phyloP scores from a whole-genome alignment of 2,329 filamentous ascomycete species.

The Pyrenophora tritici-repentis region DNA sequence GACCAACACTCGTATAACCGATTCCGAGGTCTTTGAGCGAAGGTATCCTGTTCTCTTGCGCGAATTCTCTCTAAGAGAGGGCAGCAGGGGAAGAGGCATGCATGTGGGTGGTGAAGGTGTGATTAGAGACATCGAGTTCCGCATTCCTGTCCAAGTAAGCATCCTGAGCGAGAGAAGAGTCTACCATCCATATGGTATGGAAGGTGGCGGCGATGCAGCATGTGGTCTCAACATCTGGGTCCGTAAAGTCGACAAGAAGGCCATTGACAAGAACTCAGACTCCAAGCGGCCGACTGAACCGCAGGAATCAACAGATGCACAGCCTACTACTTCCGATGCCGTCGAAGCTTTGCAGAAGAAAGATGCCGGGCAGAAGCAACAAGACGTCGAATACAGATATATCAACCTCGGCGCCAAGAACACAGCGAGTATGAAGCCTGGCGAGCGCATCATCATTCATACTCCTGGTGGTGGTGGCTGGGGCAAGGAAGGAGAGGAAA shows the following conservation, averaged over 20 bases:
- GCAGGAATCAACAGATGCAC: slow-evolving; percentile 1
- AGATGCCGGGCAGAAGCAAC: slow-evolving; percentile 38
- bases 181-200: slow-evolving; percentile 78
- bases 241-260: slow-evolving; percentile 60
- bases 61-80: slow-evolving; percentile 68
- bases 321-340: slow-evolving; percentile 57
- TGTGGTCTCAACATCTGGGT: slow-evolving; percentile 90
- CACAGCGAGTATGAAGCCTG: slow-evolving; percentile 74
- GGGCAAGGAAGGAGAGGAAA: slow-evolving; percentile 66
- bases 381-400: slow-evolving; percentile 61
- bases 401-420: slow-evolving; percentile 82
- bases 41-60: slow-evolving; percentile 75
- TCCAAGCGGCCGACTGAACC: slow-evolving; percentile 26
- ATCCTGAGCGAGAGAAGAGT: slow-evolving; percentile 80
- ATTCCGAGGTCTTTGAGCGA: slow-evolving; percentile 78
- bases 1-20: slow-evolving; percentile 85
- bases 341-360: slow-evolving; percentile 30
- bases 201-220: slow-evolving; percentile 77
- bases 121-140: slow-evolving; percentile 79
- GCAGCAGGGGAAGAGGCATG: slow-evolving; percentile 67
- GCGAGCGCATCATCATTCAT: slow-evolving; percentile 76
- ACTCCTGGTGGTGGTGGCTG: slow-evolving; percentile 83
- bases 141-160: slow-evolving; percentile 75
- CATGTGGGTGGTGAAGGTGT: slow-evolving; percentile 77
- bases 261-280: slow-evolving; percentile 33